phyloP scores from a whole-genome alignment of 768 basidiomycete genomes.

The Suillus clintonianus region DNA sequence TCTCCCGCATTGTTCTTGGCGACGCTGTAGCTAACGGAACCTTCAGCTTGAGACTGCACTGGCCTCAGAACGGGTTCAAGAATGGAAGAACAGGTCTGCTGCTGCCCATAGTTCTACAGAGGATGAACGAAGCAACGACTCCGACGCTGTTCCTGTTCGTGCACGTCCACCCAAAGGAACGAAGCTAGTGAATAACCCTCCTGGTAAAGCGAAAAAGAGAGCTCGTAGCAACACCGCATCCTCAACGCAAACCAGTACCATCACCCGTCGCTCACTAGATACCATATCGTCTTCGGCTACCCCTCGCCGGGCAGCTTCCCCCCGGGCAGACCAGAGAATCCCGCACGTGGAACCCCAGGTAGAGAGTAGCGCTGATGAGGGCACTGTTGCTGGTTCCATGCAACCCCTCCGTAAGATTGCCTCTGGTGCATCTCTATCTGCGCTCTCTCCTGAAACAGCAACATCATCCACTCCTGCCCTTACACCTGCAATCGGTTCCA shows the following conservation, averaged over 20 bases:
- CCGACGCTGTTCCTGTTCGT: constrained; percentile 45
- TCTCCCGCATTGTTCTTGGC: not conserved
- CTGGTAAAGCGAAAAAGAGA: constrained; percentile 42
- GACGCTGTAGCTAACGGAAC: constrained; percentile 6
- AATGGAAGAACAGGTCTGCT: constrained; percentile 31
- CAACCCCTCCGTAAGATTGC: constrained; percentile 34
- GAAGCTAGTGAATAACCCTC: constrained; percentile 34
- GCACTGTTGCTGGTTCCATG: constrained; percentile 23
- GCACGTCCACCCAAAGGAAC: constrained; percentile 41
- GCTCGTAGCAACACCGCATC: constrained; percentile 65
- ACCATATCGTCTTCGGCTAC: constrained; percentile 21
- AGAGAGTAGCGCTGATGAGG: constrained; percentile 17
- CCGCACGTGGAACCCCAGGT: constrained; percentile 43
- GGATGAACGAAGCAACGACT: constrained; percentile 61
- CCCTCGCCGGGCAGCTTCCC: constrained; percentile 28
- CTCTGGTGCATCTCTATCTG: constrained; percentile 31
- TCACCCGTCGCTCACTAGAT: constrained; percentile 26
- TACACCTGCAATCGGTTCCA: constrained; percentile 34
- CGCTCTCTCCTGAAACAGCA: constrained; percentile 23
- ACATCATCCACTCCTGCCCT: constrained; percentile 38
- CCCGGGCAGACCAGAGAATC: constrained; percentile 35
- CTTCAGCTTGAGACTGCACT: constrained; percentile 75
- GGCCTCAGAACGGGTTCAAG: constrained; percentile 51
- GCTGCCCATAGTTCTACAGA: constrained; percentile 29
- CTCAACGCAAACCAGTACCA: constrained; percentile 51